A percentile compares a stretch with the other conserved stretches of the same genome.
phyloP scores from a whole-genome alignment of 176 grass and related monocot species.

The Tillandsia fasciculata region DNA sequence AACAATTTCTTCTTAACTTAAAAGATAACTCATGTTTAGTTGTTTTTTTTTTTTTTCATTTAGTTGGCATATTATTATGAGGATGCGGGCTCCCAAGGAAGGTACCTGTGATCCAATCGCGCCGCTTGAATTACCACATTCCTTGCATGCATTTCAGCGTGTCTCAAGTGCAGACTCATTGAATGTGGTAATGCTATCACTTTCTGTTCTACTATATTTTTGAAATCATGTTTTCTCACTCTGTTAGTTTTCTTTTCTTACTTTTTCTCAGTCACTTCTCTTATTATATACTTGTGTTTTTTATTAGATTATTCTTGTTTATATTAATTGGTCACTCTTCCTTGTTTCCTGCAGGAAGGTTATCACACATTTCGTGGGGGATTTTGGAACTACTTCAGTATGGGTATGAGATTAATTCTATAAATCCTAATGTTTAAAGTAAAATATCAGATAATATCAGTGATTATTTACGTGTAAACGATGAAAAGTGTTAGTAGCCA shows the following conservation, averaged over 20 bases:
- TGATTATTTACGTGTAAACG: too few species aligned
- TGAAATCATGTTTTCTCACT: too few species aligned
- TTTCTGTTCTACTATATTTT: constrained; percentile 9
- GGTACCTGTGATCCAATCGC: constrained; percentile 78
- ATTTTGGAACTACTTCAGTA: constrained; percentile 98
- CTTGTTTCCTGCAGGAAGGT: constrained; percentile 60
- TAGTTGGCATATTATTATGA: constrained; percentile 95
- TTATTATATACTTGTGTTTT: neutral
- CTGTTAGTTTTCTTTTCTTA: neutral
- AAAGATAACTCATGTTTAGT: constrained; percentile 1
- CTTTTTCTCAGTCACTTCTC: neutral
- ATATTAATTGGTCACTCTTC: constrained; percentile 9
- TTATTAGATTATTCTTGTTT: constrained; percentile 19
- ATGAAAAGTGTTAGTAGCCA: too few species aligned
- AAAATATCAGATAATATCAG: neutral
- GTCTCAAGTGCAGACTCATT: constrained; percentile 58
- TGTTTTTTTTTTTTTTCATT: constrained; percentile 16
- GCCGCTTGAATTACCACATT: constrained; percentile 81
- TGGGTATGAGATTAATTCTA: constrained; percentile 46
- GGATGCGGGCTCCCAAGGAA: constrained; percentile 63
- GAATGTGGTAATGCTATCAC: constrained; percentile 51
- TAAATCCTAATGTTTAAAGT: neutral
- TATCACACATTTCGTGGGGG: constrained; percentile 77
- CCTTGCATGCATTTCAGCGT: constrained; percentile 79
- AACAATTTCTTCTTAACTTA: neutral